These are phyloP conservation scores for Suillus spraguei DNA, from an alignment of 768 basidiomycete genomes.

Conservation along the genomic window DNA sequence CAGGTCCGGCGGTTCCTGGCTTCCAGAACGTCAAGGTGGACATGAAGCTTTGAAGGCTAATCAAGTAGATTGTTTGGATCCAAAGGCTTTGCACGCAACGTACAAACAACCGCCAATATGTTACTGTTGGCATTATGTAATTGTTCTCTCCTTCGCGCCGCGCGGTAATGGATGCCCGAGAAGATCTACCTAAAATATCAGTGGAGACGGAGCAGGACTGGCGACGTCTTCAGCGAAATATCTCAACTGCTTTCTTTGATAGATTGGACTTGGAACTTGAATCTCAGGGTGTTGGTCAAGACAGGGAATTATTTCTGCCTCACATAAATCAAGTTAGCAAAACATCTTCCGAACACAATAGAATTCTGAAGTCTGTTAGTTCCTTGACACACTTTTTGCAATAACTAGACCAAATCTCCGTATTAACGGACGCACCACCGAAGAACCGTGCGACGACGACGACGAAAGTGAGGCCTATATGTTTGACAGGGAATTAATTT, in stretches of 20 bases:
- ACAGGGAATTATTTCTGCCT: slow-evolving; percentile 49
- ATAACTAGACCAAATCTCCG: slow-evolving; percentile 73
- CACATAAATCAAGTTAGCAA: slow-evolving; percentile 51
- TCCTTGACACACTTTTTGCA: slow-evolving; percentile 61
- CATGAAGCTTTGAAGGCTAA: slow-evolving; percentile 39
- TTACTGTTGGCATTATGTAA: background rate
- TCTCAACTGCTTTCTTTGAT: slow-evolving; percentile 46
- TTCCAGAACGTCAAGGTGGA: slow-evolving; percentile 81
- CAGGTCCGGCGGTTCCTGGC: slow-evolving; percentile 82
- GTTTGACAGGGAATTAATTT: slow-evolving; percentile 6
- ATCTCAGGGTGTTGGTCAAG: slow-evolving; percentile 39
- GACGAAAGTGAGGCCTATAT: slow-evolving; percentile 47
- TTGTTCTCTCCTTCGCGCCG: background rate
- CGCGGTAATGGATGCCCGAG: slow-evolving; percentile 42
- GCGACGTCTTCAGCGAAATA: slow-evolving; percentile 59
- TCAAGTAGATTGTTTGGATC: slow-evolving; percentile 11
- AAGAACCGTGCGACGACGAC: slow-evolving; percentile 53
- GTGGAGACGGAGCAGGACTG: slow-evolving; percentile 70
- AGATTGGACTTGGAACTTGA: slow-evolving; percentile 51
- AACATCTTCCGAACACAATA: slow-evolving; percentile 6
- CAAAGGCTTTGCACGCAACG: slow-evolving; percentile 14
- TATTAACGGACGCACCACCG: slow-evolving; percentile 78
- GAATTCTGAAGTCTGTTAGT: slow-evolving; percentile 39
- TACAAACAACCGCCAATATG: background rate
- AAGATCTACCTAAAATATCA: slow-evolving; percentile 55